Evolutionary conservation across 2,329 filamentous ascomycete species (phyloP).

Genomic region (Exutisphaerella laricina): DNA sequence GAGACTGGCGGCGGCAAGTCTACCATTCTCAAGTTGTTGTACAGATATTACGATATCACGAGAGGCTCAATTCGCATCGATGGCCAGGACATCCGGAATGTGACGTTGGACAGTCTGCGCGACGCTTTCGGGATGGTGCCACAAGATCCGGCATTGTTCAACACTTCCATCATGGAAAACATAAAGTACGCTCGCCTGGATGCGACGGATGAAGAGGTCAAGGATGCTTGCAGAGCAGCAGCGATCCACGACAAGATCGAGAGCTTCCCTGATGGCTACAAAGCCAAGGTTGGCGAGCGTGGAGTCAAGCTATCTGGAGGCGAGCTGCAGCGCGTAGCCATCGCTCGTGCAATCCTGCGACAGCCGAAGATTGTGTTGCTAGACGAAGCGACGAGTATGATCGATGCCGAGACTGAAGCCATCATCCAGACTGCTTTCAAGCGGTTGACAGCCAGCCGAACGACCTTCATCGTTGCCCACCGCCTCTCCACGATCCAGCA

Average conservation of each 20-base stretch:
- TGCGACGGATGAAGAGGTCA: slow-evolving; percentile 57
- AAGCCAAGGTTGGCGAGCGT: slow-evolving; percentile 68
- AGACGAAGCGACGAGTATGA: slow-evolving; percentile 70
- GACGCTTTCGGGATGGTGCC: slow-evolving; percentile 59
- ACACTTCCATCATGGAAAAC: slow-evolving; percentile 59
- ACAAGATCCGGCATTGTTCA: slow-evolving; percentile 60
- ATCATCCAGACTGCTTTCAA: slow-evolving; percentile 55
- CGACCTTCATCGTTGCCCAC: slow-evolving; percentile 74
- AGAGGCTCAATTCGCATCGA: slow-evolving; percentile 53
- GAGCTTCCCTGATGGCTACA: slow-evolving; percentile 60
- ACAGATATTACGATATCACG: slow-evolving; percentile 56
- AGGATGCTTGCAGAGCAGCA: slow-evolving; percentile 56
- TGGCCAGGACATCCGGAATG: slow-evolving; percentile 54
- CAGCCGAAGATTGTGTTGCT: slow-evolving; percentile 62
- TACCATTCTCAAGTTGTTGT: slow-evolving; percentile 56
- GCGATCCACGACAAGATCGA: slow-evolving; percentile 61
- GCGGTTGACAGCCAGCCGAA: slow-evolving; percentile 56
- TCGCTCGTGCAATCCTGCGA: slow-evolving; percentile 65
- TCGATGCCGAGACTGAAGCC: slow-evolving; percentile 51
- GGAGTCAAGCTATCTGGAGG: slow-evolving; percentile 78
- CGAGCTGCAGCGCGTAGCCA: slow-evolving; percentile 76
- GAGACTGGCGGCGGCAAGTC: slow-evolving; percentile 60
- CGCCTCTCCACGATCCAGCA: slow-evolving; percentile 68
- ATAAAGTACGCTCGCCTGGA: slow-evolving; percentile 57
- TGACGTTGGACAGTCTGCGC: slow-evolving; percentile 54